Base-by-base conservation (phyloP, 202 grass and related monocot species). In the Saccharum hybrid region DNA sequence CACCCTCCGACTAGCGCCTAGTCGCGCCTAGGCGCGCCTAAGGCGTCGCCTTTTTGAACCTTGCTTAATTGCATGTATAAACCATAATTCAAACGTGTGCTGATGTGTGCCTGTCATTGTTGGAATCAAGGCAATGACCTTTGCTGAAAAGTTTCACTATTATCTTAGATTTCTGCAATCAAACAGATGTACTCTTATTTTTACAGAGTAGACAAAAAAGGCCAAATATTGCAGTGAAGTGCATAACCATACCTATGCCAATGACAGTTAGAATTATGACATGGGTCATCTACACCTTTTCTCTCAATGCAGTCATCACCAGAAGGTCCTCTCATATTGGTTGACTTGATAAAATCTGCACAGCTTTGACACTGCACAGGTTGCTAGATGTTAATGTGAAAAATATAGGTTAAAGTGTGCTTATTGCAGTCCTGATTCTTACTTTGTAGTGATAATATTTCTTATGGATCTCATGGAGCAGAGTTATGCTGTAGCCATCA, bases 401-500 rank as follows among this genome's bases (percentile, higher is more conserved):
- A 87, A 56, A 15, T 66, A 79, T 63, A 71, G 76, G 76, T 43
- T 75, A 56, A 61, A 14, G 71, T 43, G 76, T 66, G 62, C 22
- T 79, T 81, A 56, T 11, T 73, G 31, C 76, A 90, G 33, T 70
- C 60, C 42, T n/a, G 12, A 80, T 82, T 63, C 70, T 85, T 85
- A 92, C 92, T 82, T 81, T 84, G 72, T 78, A 74, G 38, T 43
- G 33, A 61, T 85, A 78, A 62, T 64, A 77, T 71, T 86, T 78
- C 70, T 92, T 86, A 28, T 56, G 81, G 45, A 92, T 75, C 14
- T 87, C 86, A 86, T 94, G 92, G 40, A 75, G 23, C 10, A 22
- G 75, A 39, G 75, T 88, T 78, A 94, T 82, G 56, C 42, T 86
- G 72, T 97, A 97, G 31, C 92, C 94, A 87, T 69, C 91, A 91